Percentiles rank a stretch among this genome's conserved stretches.
Conservation (phyloP, 306 rosid genomes). For the Sicyos baderoa region DNA sequence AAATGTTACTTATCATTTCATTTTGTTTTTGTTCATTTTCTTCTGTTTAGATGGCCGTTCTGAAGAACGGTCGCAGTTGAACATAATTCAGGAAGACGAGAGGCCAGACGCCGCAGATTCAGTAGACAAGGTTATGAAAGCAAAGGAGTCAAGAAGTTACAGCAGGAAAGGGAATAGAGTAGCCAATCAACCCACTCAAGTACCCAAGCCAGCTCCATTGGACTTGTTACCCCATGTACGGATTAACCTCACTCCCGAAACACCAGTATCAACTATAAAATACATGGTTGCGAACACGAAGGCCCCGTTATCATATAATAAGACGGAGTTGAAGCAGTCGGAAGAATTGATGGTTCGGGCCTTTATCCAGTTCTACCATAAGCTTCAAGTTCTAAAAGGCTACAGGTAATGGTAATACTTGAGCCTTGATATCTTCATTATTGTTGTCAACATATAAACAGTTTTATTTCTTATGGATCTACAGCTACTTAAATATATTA, state of each 20-base stretch:
- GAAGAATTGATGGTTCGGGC: slow-evolving; percentile 47
- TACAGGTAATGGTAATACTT: slow-evolving; percentile 34
- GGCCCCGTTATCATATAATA: slow-evolving; percentile 35
- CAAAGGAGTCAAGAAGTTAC: slow-evolving; percentile 20
- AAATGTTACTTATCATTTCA: too few relatives aligned
- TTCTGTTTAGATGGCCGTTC: background rate
- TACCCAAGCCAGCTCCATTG: slow-evolving; percentile 35
- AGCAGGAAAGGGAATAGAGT: slow-evolving; percentile 1
- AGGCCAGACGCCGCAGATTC: background rate
- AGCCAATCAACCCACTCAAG: background rate
- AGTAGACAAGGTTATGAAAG: slow-evolving; percentile 1
- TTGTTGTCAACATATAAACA: background rate
- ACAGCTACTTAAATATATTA: slow-evolving; percentile 56
- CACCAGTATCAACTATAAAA: slow-evolving; percentile 47
- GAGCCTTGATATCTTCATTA: slow-evolving; percentile 6
- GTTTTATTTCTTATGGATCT: slow-evolving; percentile 16
- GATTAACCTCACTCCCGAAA: slow-evolving; percentile 46
- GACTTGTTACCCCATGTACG: slow-evolving; percentile 44
- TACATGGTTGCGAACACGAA: slow-evolving; percentile 32
- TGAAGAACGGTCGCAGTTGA: slow-evolving; percentile 23
- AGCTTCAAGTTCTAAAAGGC: slow-evolving; percentile 51
- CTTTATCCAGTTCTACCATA: slow-evolving; percentile 46
- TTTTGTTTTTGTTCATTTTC: background rate
- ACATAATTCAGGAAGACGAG: slow-evolving; percentile 25
- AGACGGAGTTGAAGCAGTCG: slow-evolving; percentile 44